Base-by-base conservation (phyloP, 305 asterid species). In the Euphrasia arctica region DNA sequence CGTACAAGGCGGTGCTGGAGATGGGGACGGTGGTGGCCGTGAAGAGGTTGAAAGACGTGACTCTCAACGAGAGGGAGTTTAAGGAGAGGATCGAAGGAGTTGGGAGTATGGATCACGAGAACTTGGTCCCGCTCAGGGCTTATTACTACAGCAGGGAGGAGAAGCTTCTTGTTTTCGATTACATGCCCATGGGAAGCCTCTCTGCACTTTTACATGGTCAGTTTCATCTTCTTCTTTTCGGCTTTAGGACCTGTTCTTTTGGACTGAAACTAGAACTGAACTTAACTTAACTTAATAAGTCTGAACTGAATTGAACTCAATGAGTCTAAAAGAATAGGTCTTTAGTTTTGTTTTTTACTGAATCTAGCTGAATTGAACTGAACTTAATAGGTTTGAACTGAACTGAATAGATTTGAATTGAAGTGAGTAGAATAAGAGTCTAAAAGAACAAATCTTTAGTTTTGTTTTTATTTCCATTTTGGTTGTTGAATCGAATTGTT, bases 21-120 rank as follows among this genome's bases (percentile, higher is more conserved):
- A 71, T 68, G 49, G 85, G 86, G 61, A 80, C 78, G n/a, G 75
- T 65, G 58, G 85, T 80, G 65, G 88, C 81, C 4, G 91, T 84
- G 70, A 82, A 86, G 81, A 76, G 95, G 78, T 59, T 86, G 76
- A 82, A 77, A 73, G 86, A 80, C 70, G 86, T 83, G 57, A 67
- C 76, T 2, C 45, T 78, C 52, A 34, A 77, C 2, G 85, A 83
- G 43, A 72, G 13, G 45, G 87, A 87, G 39, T 87, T 87, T 41
- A 82, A 63, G 74, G 82, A 82, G 62, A 87, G 69, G 32, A 77
- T 82, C 45, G 83, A 84, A 64, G 78, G 63, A 22, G 78, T 87
- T 51, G 91, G 88, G 49, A 69, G 72, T 1, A 72, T 87, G 87
- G 79, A 77, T 76, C 86, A 83, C 66, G 75, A 81, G 61, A 88